A percentile compares a stretch with the other conserved stretches of the same genome.
phyloP scores from a whole-genome alignment of 441 rosid genomes.

The Adansonia rubrostipa region DNA sequence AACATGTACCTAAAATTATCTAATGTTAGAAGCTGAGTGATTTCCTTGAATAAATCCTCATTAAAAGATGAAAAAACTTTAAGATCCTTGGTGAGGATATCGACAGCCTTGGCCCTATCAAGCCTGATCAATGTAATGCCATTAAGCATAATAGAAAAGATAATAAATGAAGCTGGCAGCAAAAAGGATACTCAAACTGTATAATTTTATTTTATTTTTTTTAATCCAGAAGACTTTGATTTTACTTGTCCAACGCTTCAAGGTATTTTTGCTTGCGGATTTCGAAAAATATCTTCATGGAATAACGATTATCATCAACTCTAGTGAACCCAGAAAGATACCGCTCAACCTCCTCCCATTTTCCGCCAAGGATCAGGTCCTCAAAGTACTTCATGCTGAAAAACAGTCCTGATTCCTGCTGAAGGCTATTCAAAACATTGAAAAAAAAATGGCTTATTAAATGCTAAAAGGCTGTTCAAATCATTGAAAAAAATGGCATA shows the following conservation, averaged over 20 bases:
- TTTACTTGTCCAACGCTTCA: slow-evolving; percentile 59
- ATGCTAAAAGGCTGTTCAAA: slow-evolving; percentile 39
- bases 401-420: slow-evolving; percentile 60
- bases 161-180: slow-evolving; percentile 5
- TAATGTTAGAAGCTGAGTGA: slow-evolving; percentile 54
- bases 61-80: slow-evolving; percentile 53
- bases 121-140: slow-evolving; percentile 37
- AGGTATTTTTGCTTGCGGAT: slow-evolving; percentile 64
- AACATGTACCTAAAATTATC: slow-evolving; percentile 53
- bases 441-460: not conserved
- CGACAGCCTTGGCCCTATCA: slow-evolving; percentile 51
- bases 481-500: not conserved
- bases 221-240: not conserved
- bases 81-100: slow-evolving; percentile 55
- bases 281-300: slow-evolving; percentile 61
- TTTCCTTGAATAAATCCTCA: slow-evolving; percentile 58
- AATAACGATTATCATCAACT: slow-evolving; percentile 53
- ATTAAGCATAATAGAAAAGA: slow-evolving; percentile 14
- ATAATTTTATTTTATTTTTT: not conserved
- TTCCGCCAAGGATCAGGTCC: slow-evolving; percentile 49
- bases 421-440: slow-evolving; percentile 46
- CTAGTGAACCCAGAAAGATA: slow-evolving; percentile 57
- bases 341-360: slow-evolving; percentile 59
- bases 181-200: not conserved
- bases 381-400: slow-evolving; percentile 53